phyloP scores from a whole-genome alignment of 2,329 filamentous ascomycete species.

The Cladosporium sp. region DNA sequence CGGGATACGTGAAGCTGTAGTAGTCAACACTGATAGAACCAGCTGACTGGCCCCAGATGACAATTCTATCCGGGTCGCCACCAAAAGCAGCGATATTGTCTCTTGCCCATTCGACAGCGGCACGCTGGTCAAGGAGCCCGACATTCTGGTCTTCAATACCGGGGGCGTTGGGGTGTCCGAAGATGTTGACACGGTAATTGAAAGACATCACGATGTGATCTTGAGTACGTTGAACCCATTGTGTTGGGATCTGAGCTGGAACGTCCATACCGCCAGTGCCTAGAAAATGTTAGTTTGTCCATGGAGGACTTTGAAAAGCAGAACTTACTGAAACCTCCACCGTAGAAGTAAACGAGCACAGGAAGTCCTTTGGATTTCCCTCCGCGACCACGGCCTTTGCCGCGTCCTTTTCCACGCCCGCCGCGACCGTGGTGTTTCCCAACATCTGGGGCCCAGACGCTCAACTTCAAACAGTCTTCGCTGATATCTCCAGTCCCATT shows the following conservation, averaged over 20 bases:
- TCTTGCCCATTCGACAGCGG: constrained; percentile 55
- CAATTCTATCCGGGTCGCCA: constrained; percentile 42
- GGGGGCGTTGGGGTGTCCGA: constrained; percentile 4
- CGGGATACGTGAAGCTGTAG: constrained; percentile 45
- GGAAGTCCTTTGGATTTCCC: constrained; percentile 27
- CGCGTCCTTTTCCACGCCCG: background rate
- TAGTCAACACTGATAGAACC: constrained; percentile 47
- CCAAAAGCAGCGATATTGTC: constrained; percentile 56
- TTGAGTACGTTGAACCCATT: constrained; percentile 40
- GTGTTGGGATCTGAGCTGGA: constrained; percentile 59
- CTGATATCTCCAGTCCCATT: constrained; percentile 26
- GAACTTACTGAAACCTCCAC: constrained; percentile 37
- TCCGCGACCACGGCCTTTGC: constrained; percentile 1
- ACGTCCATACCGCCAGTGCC: constrained; percentile 37
- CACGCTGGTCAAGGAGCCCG: constrained; percentile 58
- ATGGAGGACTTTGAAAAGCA: constrained; percentile 23
- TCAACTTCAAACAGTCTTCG: constrained; percentile 46
- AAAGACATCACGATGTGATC: constrained; percentile 54
- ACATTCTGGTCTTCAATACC: constrained; percentile 44
- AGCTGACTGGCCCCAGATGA: constrained; percentile 51
- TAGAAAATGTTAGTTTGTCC: constrained; percentile 60
- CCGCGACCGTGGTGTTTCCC: background rate
- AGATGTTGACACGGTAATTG: constrained; percentile 52
- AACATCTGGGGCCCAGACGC: constrained; percentile 41
- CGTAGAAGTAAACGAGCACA: constrained; percentile 46